Base-by-base conservation (phyloP, 768 basidiomycete genomes). In the Pulveroboletus sp. region DNA sequence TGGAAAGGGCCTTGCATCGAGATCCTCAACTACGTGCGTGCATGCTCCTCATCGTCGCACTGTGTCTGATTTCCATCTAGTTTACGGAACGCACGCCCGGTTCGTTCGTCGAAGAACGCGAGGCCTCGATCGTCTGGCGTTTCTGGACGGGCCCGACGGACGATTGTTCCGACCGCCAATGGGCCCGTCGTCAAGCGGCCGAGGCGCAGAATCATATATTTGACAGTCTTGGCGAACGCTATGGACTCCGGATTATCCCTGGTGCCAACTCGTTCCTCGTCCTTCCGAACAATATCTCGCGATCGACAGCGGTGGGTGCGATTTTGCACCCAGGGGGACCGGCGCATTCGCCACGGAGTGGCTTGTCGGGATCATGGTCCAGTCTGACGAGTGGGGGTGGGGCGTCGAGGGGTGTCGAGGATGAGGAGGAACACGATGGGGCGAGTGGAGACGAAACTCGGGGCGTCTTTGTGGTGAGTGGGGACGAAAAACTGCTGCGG, bases 131-230 rank as follows among this genome's bases (percentile, higher is more conserved):
- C 52, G 79, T 91, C 4, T 93, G 90, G 88, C 78, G 89, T 0
- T 93, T 85, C 76, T 90, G 86, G 84, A 85, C 82, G 0, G 83
- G 66, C 1, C 60, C 66, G 12, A 57, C 63, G 5, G 68, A 73
- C 32, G 76, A 81, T 33, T 69, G 71, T 36, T 65, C 80, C 0
- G 86, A 89, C 59, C 75, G 84, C 10, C 81, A 80, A 49, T 93
- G 91, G 91, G 91, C 89, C 0, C 77, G 85, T 30, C 73, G 91
- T 18, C 90, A 93, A 63, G 91, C 91, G 1, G 88, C 89, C 0
- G 90, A 92, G 64, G 91, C 91, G 18, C 91, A 93, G 68, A 93
- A 93, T 68, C 91, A 93, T 59, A 89, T 92, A 55, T 92, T 89
- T 61, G 90, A 91, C 65, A 86, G 85, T 57, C 81, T 90, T 31